Evolutionary conservation across 192 early-diverging fungal genomes (phyloP).

Genomic region (Paraglomus brasilianum): DNA sequence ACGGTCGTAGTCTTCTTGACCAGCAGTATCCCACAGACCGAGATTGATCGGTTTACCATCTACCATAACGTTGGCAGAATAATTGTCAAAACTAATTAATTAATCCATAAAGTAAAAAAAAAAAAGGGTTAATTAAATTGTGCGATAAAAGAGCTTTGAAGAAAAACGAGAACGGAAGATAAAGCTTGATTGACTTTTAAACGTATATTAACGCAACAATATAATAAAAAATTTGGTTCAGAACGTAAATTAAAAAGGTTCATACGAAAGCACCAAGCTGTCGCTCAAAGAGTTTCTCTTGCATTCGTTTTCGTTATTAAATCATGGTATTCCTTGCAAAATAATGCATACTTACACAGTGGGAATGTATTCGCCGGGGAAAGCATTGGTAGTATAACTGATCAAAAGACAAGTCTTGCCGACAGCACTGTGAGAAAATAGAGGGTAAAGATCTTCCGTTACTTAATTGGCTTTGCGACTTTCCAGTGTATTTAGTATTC

Average conservation of each 20-base stretch:
- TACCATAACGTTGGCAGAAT: conserved; percentile 98
- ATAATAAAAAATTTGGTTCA: too few relatives aligned
- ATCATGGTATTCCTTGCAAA: not conserved
- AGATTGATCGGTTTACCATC: conserved; percentile 98
- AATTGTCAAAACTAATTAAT: conserved; percentile 89
- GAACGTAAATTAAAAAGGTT: too few relatives aligned
- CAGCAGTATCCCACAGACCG: conserved; percentile 98
- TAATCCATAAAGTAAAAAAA: not conserved
- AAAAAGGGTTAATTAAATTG: not conserved
- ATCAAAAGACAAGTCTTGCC: conserved; percentile 97
- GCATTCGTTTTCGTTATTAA: conserved; percentile 6
- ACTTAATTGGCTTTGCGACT: too few relatives aligned
- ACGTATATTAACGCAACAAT: too few relatives aligned
- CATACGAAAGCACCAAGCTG: not conserved
- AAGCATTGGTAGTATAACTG: conserved; percentile 98
- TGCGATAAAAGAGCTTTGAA: not conserved
- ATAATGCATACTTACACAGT: conserved; percentile 81
- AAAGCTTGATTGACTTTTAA: too few relatives aligned
- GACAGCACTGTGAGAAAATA: conserved; percentile 65
- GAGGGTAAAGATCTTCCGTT: not conserved
- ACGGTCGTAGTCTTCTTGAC: conserved; percentile 99
- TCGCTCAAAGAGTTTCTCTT: conserved; percentile 10
- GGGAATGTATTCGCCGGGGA: conserved; percentile 99
- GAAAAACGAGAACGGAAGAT: too few relatives aligned
- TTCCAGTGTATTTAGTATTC: too few relatives aligned